Conservation (phyloP, 495 filamentous ascomycete genomes). For the Daldinia childiae region DNA sequence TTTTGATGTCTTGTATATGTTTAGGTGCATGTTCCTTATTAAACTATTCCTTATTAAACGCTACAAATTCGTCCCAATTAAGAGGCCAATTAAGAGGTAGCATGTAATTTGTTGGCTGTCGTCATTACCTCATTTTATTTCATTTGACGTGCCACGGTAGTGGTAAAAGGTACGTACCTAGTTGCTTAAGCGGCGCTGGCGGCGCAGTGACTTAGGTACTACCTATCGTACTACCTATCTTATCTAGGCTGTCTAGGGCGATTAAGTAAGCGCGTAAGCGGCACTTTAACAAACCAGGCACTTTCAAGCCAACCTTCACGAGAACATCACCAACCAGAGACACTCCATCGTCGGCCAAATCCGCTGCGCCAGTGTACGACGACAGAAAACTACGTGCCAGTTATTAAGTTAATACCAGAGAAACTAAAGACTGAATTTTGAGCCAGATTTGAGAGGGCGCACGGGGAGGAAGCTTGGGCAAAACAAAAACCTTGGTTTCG, state of each 20-base stretch:
- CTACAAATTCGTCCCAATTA: neutral
- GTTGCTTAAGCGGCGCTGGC: neutral
- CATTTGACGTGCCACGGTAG: slow-evolving; percentile 11
- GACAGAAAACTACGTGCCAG: slow-evolving; percentile 8
- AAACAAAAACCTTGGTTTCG: slow-evolving; percentile 10
- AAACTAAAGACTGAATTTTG: slow-evolving; percentile 18
- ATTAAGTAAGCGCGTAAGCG: slow-evolving; percentile 36
- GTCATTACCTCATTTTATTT: slow-evolving; percentile 28
- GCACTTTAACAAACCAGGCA: slow-evolving; percentile 37
- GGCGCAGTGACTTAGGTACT: slow-evolving; percentile 1
- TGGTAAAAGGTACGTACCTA: neutral
- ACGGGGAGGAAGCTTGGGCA: slow-evolving; percentile 26
- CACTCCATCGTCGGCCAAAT: slow-evolving; percentile 12
- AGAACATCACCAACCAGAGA: slow-evolving; percentile 34
- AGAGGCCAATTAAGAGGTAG: neutral
- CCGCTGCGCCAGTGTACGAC: slow-evolving; percentile 15
- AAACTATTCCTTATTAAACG: too few relatives aligned
- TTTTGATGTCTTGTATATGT: neutral
- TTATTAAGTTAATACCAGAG: slow-evolving; percentile 8
- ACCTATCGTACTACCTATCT: neutral
- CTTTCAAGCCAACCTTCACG: slow-evolving; percentile 33
- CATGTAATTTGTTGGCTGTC: slow-evolving; percentile 1
- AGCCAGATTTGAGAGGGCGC: slow-evolving; percentile 21
- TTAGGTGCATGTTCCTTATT: neutral
- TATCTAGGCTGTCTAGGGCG: slow-evolving; percentile 1